A percentile compares a stretch with the other conserved stretches of the same genome.
Evolutionary conservation across 345 rosid species (phyloP).

Genomic region (Punica granatum): DNA sequence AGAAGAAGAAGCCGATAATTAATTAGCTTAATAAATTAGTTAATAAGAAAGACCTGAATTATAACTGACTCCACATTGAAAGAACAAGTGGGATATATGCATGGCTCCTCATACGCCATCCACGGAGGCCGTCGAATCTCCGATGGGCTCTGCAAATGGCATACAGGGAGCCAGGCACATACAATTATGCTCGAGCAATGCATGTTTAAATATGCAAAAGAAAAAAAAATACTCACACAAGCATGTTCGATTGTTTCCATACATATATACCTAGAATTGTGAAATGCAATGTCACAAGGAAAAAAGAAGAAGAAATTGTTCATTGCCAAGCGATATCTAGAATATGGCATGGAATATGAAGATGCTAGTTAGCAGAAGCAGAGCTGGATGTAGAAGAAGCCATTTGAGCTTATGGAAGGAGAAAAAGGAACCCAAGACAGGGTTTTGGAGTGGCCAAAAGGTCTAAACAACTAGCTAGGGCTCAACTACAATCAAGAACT

Average conservation of each 20-base stretch:
- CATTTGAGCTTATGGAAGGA: background rate
- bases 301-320: too few species aligned
- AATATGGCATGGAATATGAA: background rate
- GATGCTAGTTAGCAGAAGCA: background rate
- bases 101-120: conserved; percentile 20
- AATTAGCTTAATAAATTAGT: too few species aligned
- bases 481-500: background rate
- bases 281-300: background rate
- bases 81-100: conserved; percentile 10
- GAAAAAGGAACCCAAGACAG: background rate
- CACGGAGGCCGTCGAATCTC: conserved; percentile 37
- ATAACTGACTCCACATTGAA: too few species aligned
- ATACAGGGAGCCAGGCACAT: conserved; percentile 99
- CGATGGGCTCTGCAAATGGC: conserved; percentile 79
- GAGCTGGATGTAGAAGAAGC: background rate
- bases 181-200: conserved; percentile 3
- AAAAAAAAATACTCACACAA: too few species aligned
- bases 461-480: background rate
- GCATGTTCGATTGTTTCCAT: too few species aligned
- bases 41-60: too few species aligned
- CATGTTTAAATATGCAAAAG: background rate
- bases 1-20: too few species aligned
- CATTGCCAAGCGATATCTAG: background rate
- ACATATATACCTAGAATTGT: too few species aligned
- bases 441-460: background rate